Conservation (phyloP, 768 basidiomycete genomes). For the Pisolithus tinctorius region DNA sequence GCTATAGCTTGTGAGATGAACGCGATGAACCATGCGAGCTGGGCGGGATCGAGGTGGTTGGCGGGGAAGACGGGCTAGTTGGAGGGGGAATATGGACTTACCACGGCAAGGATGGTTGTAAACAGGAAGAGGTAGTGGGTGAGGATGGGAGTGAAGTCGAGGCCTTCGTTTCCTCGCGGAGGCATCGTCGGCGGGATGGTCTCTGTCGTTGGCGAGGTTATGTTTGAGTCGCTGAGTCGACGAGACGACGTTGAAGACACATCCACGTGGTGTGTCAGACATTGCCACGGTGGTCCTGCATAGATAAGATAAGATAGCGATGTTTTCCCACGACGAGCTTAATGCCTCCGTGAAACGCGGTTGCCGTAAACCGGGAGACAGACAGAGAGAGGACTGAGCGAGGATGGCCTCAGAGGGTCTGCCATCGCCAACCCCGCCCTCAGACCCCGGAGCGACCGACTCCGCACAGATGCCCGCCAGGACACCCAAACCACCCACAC, state of each 20-base stretch:
- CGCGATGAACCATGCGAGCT: constrained; percentile 71
- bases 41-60: constrained; percentile 1
- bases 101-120: constrained; percentile 75
- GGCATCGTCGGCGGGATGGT: constrained; percentile 28
- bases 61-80: background rate
- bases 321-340: background rate
- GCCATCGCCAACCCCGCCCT: background rate
- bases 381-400: background rate
- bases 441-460: background rate
- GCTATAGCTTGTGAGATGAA: constrained; percentile 71
- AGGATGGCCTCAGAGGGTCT: background rate
- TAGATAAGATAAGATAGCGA: too few species aligned
- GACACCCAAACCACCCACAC: constrained; percentile 32
- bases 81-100: constrained; percentile 33
- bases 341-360: background rate
- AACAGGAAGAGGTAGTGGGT: constrained; percentile 90
- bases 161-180: constrained; percentile 51
- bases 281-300: too few species aligned
- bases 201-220: background rate
- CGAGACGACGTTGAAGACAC: too few species aligned
- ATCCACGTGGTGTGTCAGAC: too few species aligned
- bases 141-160: constrained; percentile 83
- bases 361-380: background rate
- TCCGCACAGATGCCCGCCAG: constrained; percentile 6
- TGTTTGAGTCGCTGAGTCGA: background rate